Percentiles rank a stretch among this genome's conserved stretches.
Conservation (phyloP, 1,139 yeast genomes). For the Pichia sp. region DNA sequence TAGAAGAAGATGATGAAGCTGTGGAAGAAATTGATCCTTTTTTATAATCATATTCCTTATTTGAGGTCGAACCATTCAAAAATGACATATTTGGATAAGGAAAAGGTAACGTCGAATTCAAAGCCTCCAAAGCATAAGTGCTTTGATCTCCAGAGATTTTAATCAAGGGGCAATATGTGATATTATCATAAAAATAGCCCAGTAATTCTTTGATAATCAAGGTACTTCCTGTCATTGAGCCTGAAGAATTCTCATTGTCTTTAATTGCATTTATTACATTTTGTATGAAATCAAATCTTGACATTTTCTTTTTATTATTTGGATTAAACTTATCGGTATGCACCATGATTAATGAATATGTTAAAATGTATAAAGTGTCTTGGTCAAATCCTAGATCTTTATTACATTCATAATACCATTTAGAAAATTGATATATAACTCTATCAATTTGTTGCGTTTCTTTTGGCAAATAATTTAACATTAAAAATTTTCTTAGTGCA, state of each 20-base stretch:
- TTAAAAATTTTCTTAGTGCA: constrained; percentile 50
- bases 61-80: constrained; percentile 5
- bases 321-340: constrained; percentile 67
- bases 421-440: constrained; percentile 49
- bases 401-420: constrained; percentile 38
- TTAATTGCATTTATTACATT: constrained; percentile 38
- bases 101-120: constrained; percentile 11
- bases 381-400: constrained; percentile 33
- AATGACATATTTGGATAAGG: constrained; percentile 27
- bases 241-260: constrained; percentile 28
- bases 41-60: constrained; percentile 1
- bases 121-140: constrained; percentile 17
- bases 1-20: constrained; percentile 2
- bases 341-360: constrained; percentile 56
- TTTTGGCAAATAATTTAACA: constrained; percentile 51
- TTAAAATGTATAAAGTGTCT: constrained; percentile 50
- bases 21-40: neutral
- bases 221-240: neutral
- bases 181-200: constrained; percentile 58
- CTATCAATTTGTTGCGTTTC: constrained; percentile 72
- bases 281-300: constrained; percentile 51
- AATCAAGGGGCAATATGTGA: constrained; percentile 49
- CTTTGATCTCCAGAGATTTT: constrained; percentile 24
- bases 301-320: constrained; percentile 58
- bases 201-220: constrained; percentile 33